phyloP scores from a whole-genome alignment of 1,139 yeast genomes.

The Saccharomyces hybrid region DNA sequence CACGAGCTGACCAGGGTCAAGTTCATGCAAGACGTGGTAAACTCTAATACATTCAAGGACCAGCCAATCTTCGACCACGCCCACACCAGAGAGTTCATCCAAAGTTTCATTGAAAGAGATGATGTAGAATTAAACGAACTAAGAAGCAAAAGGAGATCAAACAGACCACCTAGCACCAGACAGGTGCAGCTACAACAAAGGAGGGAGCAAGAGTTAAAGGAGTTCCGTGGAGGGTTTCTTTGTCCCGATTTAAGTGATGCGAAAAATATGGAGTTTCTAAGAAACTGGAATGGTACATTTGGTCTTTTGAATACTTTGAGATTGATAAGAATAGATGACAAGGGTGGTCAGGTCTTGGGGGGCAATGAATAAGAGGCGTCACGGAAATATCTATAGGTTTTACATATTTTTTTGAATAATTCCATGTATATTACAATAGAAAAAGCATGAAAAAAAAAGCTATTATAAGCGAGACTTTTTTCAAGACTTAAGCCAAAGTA shows the following conservation, averaged over 20 bases:
- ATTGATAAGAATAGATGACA: slow-evolving; percentile 24
- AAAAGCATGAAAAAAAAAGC: not conserved
- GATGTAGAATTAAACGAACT: slow-evolving; percentile 62
- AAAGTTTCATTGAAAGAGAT: slow-evolving; percentile 58
- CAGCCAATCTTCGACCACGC: slow-evolving; percentile 42
- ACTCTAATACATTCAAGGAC: slow-evolving; percentile 38
- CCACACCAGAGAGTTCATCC: slow-evolving; percentile 56
- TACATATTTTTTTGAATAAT: slow-evolving; percentile 9
- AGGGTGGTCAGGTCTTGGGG: slow-evolving; percentile 26
- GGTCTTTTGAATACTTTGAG: slow-evolving; percentile 71
- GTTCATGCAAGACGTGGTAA: slow-evolving; percentile 59
- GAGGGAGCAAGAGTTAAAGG: slow-evolving; percentile 50
- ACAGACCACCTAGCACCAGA: slow-evolving; percentile 73
- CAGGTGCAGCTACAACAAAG: slow-evolving; percentile 62
- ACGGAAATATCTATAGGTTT: not conserved
- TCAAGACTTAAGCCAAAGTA: not conserved
- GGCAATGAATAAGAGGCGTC: slow-evolving; percentile 9
- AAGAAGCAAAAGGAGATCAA: slow-evolving; percentile 63
- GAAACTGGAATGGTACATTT: slow-evolving; percentile 72
- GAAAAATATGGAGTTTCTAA: slow-evolving; percentile 50
- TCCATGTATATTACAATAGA: slow-evolving; percentile 10
- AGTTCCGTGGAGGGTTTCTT: slow-evolving; percentile 63
- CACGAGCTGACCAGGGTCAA: slow-evolving; percentile 48
- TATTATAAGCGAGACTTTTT: not conserved
- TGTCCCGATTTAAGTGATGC: slow-evolving; percentile 66